Conservation (phyloP, 2,329 filamentous ascomycete genomes). For the Aspergillus melleus region DNA sequence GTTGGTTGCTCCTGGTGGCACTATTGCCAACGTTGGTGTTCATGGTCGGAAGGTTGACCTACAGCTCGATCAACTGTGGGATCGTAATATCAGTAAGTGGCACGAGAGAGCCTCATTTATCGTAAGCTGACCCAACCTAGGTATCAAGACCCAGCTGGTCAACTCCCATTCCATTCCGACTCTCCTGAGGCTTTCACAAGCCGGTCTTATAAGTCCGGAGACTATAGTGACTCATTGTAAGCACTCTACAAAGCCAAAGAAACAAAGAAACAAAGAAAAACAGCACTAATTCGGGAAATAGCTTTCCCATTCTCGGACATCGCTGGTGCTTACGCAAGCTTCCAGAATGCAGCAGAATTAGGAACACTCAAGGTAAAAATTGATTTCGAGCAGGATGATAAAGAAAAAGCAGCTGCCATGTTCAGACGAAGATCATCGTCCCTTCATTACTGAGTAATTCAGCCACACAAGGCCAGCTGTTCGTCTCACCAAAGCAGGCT, state of each 20-base stretch:
- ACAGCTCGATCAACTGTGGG: constrained; percentile 56
- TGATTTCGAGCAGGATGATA: constrained; percentile 10
- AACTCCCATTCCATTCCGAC: constrained; percentile 20
- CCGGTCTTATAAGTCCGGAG: constrained; percentile 16
- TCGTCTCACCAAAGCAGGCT: no score
- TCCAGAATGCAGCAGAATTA: constrained; percentile 19
- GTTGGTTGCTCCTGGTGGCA: constrained; percentile 54
- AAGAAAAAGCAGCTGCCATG: background rate
- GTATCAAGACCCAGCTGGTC: constrained; percentile 26
- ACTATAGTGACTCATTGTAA: constrained; percentile 24
- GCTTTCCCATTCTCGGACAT: constrained; percentile 17
- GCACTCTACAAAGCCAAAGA: background rate
- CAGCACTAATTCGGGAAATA: background rate
- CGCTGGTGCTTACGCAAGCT: constrained; percentile 16
- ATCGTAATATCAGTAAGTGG: constrained; percentile 52
- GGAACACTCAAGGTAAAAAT: constrained; percentile 24
- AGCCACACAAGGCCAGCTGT: no score
- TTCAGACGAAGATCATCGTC: no score
- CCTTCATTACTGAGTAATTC: no score
- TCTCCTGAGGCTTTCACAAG: constrained; percentile 18
- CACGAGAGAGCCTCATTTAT: background rate
- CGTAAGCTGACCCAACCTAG: constrained; percentile 3
- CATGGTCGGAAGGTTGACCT: constrained; percentile 56
- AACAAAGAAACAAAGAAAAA: background rate
- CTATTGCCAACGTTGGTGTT: constrained; percentile 60